Conservation (phyloP, 1,284 basidiomycete genomes). For the Malassezia psittaci region DNA sequence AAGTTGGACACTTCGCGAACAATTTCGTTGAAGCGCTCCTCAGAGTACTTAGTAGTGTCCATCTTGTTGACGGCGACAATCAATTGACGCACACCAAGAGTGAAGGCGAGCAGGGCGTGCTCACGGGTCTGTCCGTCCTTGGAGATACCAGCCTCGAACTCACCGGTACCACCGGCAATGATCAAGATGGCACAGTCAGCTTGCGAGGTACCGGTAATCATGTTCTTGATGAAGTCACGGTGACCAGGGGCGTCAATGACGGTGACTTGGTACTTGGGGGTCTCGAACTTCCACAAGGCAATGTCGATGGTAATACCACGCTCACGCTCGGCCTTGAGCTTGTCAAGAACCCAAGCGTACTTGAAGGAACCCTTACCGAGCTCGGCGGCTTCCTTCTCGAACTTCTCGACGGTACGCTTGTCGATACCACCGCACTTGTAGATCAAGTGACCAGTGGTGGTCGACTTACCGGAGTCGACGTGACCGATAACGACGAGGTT, state of each 20-base stretch:
- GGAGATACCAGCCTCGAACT: conserved; percentile 99
- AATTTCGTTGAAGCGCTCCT: conserved; percentile 99
- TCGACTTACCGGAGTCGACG: conserved; percentile 67
- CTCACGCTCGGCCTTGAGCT: conserved; percentile 96
- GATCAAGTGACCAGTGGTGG: conserved; percentile 99
- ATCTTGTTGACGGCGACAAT: conserved; percentile 99
- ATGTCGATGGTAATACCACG: conserved; percentile 99
- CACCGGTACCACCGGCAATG: conserved; percentile 97
- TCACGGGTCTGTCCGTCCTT: conserved; percentile 99
- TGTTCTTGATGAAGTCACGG: conserved; percentile 99
- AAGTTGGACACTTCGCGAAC: conserved; percentile 97
- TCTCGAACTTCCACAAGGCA: conserved; percentile 54
- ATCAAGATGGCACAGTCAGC: conserved; percentile 99
- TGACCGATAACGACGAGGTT: conserved; percentile 49
- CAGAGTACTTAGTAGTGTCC: conserved; percentile 97
- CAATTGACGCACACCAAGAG: conserved; percentile 99
- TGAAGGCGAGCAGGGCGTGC: conserved; percentile 99
- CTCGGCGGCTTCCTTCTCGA: conserved; percentile 99
- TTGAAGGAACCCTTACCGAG: conserved; percentile 99
- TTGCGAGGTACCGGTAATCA: conserved; percentile 78
- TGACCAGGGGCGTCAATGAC: conserved; percentile 98
- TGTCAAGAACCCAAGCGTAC: conserved; percentile 96
- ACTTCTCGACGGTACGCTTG: conserved; percentile 99
- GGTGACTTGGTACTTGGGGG: conserved; percentile 52
- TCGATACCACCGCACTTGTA: conserved; percentile 99